Evolutionary conservation across 1,284 basidiomycete species (phyloP).

Genomic region (Xanthoconium separans): DNA sequence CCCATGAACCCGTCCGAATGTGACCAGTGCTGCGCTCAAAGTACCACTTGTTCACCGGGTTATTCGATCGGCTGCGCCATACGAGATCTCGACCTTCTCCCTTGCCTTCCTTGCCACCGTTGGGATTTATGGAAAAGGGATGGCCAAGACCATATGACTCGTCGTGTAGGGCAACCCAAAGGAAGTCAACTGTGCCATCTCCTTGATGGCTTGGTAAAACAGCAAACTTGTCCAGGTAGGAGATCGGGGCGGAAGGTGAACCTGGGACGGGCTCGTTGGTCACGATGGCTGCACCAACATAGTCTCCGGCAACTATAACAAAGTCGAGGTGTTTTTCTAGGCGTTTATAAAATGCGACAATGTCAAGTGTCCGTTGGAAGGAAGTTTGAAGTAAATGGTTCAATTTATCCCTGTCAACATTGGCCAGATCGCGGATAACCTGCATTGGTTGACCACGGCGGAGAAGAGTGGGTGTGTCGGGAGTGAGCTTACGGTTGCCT

Average conservation of each 20-base stretch:
- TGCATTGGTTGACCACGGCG: slow-evolving; percentile 86
- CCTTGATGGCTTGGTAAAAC: slow-evolving; percentile 94
- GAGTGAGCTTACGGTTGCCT: slow-evolving; percentile 79
- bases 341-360: slow-evolving; percentile 76
- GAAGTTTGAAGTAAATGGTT: slow-evolving; percentile 83
- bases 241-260: slow-evolving; percentile 52
- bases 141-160: slow-evolving; percentile 97
- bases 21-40: slow-evolving; percentile 95
- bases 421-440: slow-evolving; percentile 65
- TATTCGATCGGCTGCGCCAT: slow-evolving; percentile 91
- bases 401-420: slow-evolving; percentile 78
- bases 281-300: slow-evolving; percentile 93
- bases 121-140: slow-evolving; percentile 92
- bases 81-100: slow-evolving; percentile 94
- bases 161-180: slow-evolving; percentile 98
- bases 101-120: slow-evolving; percentile 86
- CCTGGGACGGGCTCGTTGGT: slow-evolving; percentile 70
- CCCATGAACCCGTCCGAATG: slow-evolving; percentile 80
- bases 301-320: slow-evolving; percentile 94
- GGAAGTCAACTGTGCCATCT: slow-evolving; percentile 97
- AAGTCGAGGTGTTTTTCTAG: slow-evolving; percentile 84
- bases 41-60: slow-evolving; percentile 99
- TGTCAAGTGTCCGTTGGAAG: slow-evolving; percentile 78
- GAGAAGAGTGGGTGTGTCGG: slow-evolving; percentile 91
- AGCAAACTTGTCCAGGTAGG: slow-evolving; percentile 99